phyloP scores from a whole-genome alignment of 2,329 filamentous ascomycete species.

The Penicillium sp. region DNA sequence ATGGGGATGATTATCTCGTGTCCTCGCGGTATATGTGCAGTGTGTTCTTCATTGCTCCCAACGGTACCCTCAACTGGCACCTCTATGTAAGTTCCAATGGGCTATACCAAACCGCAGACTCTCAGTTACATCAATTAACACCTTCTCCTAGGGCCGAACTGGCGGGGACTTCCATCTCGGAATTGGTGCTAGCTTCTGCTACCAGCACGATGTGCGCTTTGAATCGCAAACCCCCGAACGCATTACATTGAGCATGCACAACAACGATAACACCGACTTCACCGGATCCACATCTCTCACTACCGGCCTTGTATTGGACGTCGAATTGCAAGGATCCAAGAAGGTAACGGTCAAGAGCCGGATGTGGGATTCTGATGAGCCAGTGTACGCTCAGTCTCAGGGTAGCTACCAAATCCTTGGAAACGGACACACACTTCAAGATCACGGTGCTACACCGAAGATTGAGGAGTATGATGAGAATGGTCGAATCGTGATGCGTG shows the following conservation, averaged over 20 bases:
- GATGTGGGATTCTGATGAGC: slow-evolving; percentile 31
- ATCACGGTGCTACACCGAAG: slow-evolving; percentile 41
- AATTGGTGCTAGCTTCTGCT: slow-evolving; percentile 33
- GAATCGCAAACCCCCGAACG: slow-evolving; percentile 34
- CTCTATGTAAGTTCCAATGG: slow-evolving; percentile 27
- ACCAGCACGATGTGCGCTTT: slow-evolving; percentile 43
- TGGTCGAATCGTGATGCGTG: slow-evolving; percentile 39
- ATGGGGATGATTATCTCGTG: slow-evolving; percentile 31
- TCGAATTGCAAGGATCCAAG: slow-evolving; percentile 29
- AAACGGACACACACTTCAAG: slow-evolving; percentile 36
- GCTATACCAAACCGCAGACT: neutral
- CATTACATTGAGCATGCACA: slow-evolving; percentile 38
- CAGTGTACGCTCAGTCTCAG: slow-evolving; percentile 33
- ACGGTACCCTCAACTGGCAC: slow-evolving; percentile 37
- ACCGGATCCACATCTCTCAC: slow-evolving; percentile 37
- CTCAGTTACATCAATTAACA: neutral
- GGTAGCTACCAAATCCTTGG: slow-evolving; percentile 35
- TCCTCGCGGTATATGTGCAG: slow-evolving; percentile 34
- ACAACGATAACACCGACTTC: slow-evolving; percentile 39
- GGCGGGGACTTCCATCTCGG: slow-evolving; percentile 34
- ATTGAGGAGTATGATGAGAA: slow-evolving; percentile 39
- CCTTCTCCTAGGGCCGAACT: slow-evolving; percentile 26
- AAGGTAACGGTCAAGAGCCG: slow-evolving; percentile 25
- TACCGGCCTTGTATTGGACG: slow-evolving; percentile 32
- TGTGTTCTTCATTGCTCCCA: slow-evolving; percentile 31